Conservation (phyloP, 2,329 filamentous ascomycete species). For the Lasiodiplodia hormozganensis region DNA sequence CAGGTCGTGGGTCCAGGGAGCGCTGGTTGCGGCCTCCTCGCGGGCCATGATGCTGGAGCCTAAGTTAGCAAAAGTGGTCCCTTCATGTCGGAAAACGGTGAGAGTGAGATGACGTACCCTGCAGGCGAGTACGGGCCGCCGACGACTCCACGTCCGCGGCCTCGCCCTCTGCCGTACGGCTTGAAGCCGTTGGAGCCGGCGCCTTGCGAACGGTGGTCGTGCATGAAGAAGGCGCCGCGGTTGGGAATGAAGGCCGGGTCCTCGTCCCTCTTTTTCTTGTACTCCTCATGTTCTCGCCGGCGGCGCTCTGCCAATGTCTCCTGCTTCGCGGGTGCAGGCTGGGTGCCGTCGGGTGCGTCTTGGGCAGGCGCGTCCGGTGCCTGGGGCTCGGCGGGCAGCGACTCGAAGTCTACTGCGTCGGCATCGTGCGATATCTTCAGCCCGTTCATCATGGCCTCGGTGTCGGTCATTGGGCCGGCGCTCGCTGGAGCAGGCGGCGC, state of each 20-base stretch:
- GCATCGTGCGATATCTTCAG: constrained; percentile 55
- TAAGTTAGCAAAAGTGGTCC: constrained; percentile 37
- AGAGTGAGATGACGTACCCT: constrained; percentile 59
- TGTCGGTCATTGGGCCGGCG: constrained; percentile 60
- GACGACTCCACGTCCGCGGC: constrained; percentile 67
- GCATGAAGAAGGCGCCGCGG: constrained; percentile 94
- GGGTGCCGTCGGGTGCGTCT: constrained; percentile 43
- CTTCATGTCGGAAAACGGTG: constrained; percentile 19
- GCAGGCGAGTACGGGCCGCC: constrained; percentile 63
- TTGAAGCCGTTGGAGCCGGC: constrained; percentile 79
- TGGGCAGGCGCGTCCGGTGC: constrained; percentile 45
- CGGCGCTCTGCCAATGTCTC: constrained; percentile 72
- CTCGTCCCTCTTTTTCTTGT: constrained; percentile 83
- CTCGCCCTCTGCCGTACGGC: constrained; percentile 70
- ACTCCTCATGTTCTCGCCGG: constrained; percentile 88
- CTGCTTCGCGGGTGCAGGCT: constrained; percentile 38
- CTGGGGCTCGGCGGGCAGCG: constrained; percentile 42
- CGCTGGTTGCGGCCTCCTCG: constrained; percentile 65
- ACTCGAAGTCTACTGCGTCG: constrained; percentile 61
- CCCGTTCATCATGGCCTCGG: constrained; percentile 67
- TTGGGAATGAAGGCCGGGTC: constrained; percentile 95
- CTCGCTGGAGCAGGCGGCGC: constrained; percentile 45
- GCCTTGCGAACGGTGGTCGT: constrained; percentile 86
- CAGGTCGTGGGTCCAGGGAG: constrained; percentile 92
- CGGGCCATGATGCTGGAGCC: constrained; percentile 48